Evolutionary conservation across 2,329 filamentous ascomycete genomes (phyloP), one percentile per base, ranked within the genome.

Genomic region (Aureobasidium zeae): DNA sequence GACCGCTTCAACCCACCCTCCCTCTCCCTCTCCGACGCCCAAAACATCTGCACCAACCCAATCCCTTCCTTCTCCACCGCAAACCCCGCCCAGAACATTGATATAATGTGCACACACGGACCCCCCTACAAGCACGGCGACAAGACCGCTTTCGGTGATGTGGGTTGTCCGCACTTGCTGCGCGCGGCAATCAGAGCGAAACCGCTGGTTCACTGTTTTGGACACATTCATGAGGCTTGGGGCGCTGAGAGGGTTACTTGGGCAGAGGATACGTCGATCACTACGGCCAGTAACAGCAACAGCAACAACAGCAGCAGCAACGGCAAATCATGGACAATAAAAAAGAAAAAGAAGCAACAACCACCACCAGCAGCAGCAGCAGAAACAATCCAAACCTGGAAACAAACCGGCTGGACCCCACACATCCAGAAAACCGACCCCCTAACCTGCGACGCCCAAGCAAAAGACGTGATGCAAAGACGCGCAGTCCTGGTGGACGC

Each of bases 71-170:
- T 32, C 25, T 28, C 17, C 5, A 28, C 33, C n/a, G n/a, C 21
- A 7, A 6, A 22, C 25, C 28, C 17, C 5, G 32, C 33, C n/a
- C 15, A 28, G 5, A 6, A 22, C 16, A 19, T 76, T 16, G 76
- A 80, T 54, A 64, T 81, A 6, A 63, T 79, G 49, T 66, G 80
- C 53, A 80, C 77, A 0, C 77, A 81, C 52, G 76, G 76, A 1
- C 77, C 77, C 2, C 75, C 77, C 0, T 55, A 60, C 16, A 63
- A 63, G 0, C 56, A 73, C 2, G 59, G 77, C 2, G 77, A 81
- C 51, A 46, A 50, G n/a, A 63, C 60, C 1, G 48, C 26, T 0
- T 50, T 51, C 1, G 55, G 55, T 2, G 53, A 61, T 15, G 74
- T 72, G 1, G 78, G 78, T 0, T 80, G 77, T 56, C 60, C 67